Evolutionary conservation across 192 early-diverging fungal genomes (phyloP), one percentile per base, ranked within the genome.

Genomic region (Rhizophagus clarus): DNA sequence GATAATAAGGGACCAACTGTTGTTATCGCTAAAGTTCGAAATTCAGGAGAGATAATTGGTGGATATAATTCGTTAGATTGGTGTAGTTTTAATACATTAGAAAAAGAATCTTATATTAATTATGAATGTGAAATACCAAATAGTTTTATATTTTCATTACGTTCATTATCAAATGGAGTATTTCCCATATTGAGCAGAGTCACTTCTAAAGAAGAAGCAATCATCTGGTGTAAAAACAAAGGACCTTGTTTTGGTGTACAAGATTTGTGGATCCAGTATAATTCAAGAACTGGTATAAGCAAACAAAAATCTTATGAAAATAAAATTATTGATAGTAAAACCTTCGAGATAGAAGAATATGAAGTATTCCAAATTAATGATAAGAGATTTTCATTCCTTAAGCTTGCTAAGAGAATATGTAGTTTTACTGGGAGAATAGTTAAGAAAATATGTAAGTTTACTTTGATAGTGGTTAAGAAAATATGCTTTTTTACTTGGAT

Each of bases 341-440:
- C 0, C 11, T 72, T 72, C n/a, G 22, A 72, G 0, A 22, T 49
- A 7, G 42, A 29, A 49, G 71, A 72, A n/a, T 72, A 42, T 49
- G 71, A 72, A 72, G 71, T 72, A 6, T 72, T 72, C 31, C 66
- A 68, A 68, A 31, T 68, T 26, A 26, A 20, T 20, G 17, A 20
- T 8, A 20, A 40, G 37, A 40, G 5, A 40, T 7, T 7, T 7
- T 40, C 6, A 40, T 40, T 0, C 37, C 8, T 40, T 40, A 7
- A 40, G 8, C 37, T 7, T 40, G 8, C 0, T 40, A 34, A 34
- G 34, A 4, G 5, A 34, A 34, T 34, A 34, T 34, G 5, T 34
- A 2, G 5, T 34, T 34, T 34, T 34, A 34, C 3, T 34, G 34
- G 5, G 34, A 34, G 2, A 34, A 34, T 5, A 7, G 5, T 40